These are phyloP conservation scores for Sorghum bicolor DNA, from an alignment of 176 grass and related monocot genomes.

Conservation along the genomic window DNA sequence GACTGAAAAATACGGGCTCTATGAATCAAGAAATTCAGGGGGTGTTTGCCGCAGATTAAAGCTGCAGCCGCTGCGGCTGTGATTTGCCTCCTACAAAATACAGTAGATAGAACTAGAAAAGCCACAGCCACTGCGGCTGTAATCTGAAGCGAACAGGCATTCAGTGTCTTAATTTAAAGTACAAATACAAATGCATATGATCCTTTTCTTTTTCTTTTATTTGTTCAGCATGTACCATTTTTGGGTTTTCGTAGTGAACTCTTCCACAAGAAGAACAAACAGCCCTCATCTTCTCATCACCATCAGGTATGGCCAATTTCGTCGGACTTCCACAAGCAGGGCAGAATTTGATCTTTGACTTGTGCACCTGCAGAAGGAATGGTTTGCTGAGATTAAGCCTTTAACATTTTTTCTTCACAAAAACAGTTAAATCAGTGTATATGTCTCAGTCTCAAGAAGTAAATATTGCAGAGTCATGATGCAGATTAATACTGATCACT, in stretches of 20 bases:
- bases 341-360: slow-evolving; percentile 72
- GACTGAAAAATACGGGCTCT: background rate
- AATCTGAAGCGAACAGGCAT: no score
- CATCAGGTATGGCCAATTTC: slow-evolving; percentile 73
- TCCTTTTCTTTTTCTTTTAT: background rate
- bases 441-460: background rate
- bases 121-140: no score
- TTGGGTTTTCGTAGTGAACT: slow-evolving; percentile 96
- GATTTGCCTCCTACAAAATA: no score
- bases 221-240: slow-evolving; percentile 66
- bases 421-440: background rate
- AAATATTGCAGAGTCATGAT: background rate
- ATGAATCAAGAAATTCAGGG: background rate
- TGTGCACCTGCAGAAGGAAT: slow-evolving; percentile 43
- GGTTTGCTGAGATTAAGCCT: background rate
- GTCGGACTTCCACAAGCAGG: slow-evolving; percentile 79
- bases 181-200: background rate
- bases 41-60: no score
- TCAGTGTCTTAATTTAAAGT: background rate
- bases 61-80: no score
- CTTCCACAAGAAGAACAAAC: slow-evolving; percentile 80
- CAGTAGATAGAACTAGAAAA: no score
- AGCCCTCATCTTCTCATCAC: slow-evolving; percentile 91
- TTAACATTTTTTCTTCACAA: background rate
- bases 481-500: background rate